Evolutionary conservation across 2,329 filamentous ascomycete genomes (phyloP), one percentile per base, ranked within the genome.

Genomic region (Ophiostoma angusticollis): DNA sequence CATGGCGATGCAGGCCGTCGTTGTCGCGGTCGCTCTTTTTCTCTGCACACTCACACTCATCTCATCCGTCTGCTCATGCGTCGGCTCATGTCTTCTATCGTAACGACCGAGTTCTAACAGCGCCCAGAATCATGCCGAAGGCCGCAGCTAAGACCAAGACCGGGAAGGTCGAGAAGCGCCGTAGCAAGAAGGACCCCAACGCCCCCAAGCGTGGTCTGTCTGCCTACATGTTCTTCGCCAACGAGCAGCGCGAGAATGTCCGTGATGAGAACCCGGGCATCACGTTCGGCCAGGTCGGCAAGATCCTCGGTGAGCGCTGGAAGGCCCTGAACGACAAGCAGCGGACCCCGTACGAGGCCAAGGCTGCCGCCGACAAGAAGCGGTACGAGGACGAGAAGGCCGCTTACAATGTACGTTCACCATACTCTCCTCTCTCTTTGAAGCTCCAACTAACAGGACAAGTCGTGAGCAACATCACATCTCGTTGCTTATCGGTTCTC

Each of bases 161-260:
- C 51, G 61, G 58, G 45, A 72, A 72, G 67, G 64, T 62, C 43
- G 63, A 66, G 57, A 72, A 70, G 67, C 63, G 63, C 56, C 66
- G 70, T 46, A 52, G 50, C 56, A 75, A 75, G 70, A 76, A 76
- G 69, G 87, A 95, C 66, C 86, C 86, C 65, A 95, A 95, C 67
- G 89, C 87, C 45, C 91, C 91, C 62, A 98, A 96, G 86, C 86
- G 91, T 66, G 91, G 89, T 71, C 84, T 98, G 36, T 96, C 91
- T 39, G 91, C 91, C 49, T 98, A 98, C 78, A 98, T 98, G 91
- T 96, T 96, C 81, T 98, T 96, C 63, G 91, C 91, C 77, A 96
- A 96, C 59, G 91, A 96, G 68, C 85, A 95, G 69, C 87, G 91
- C 54, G 89, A 96, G 60, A 93, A 91, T 63, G 91, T 98, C 53